phyloP scores from a whole-genome alignment of 352 stramenopile genomes.

The Pythium brachiatum region DNA sequence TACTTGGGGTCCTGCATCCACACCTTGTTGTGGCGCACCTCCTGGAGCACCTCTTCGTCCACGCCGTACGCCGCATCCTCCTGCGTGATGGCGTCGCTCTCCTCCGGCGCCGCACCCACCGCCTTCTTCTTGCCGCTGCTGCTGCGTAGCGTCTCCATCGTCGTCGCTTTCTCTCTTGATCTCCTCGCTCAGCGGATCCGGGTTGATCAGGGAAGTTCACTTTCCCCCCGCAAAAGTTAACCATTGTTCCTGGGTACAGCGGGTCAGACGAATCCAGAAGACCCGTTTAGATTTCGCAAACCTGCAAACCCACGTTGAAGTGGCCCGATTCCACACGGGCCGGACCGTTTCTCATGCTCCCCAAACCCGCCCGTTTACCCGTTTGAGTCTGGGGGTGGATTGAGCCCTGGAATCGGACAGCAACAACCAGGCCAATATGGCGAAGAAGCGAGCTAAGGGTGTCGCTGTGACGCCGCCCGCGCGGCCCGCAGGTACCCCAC shows the following conservation, averaged over 20 bases:
- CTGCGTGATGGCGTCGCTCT: slow-evolving; percentile 32
- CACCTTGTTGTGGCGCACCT: slow-evolving; percentile 85
- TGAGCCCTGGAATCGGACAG: neutral
- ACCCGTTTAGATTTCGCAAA: neutral
- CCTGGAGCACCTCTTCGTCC: slow-evolving; percentile 82
- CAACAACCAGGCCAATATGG: slow-evolving; percentile 22
- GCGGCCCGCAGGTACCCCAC: neutral
- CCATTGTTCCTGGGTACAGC: slow-evolving; percentile 8
- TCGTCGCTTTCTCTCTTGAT: slow-evolving; percentile 7
- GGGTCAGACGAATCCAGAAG: neutral
- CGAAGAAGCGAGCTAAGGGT: slow-evolving; percentile 42
- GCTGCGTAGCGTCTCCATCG: slow-evolving; percentile 20
- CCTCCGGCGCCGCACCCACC: neutral
- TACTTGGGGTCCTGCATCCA: slow-evolving; percentile 94
- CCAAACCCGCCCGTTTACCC: slow-evolving; percentile 16
- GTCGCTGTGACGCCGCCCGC: slow-evolving; percentile 1
- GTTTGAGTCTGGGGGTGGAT: neutral
- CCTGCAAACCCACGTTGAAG: slow-evolving; percentile 26
- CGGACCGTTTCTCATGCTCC: neutral
- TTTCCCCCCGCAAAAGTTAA: neutral
- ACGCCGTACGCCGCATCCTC: slow-evolving; percentile 77
- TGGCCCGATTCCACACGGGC: slow-evolving; percentile 4
- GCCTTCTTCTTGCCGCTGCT: slow-evolving; percentile 18
- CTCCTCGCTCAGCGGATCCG: neutral
- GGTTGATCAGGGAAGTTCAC: slow-evolving; percentile 11